These are phyloP conservation scores for Starmerella stigmatis DNA, from an alignment of 805 yeast species.

Conservation along the genomic window DNA sequence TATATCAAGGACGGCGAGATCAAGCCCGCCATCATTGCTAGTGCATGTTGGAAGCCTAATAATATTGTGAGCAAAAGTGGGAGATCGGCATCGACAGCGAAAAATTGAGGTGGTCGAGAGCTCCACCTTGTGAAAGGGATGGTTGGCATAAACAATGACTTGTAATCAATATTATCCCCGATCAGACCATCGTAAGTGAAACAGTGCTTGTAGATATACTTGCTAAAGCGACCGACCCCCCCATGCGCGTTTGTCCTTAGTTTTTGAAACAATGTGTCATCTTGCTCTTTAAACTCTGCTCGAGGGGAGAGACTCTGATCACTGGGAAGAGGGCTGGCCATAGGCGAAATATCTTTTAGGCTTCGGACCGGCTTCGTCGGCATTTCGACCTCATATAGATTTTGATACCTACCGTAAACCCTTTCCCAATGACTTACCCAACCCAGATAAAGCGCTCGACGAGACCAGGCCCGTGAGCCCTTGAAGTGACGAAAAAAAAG, in stretches of 20 bases:
- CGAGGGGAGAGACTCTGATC: too few relatives aligned
- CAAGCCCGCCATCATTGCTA: conserved; percentile 88
- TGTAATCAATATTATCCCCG: conserved; percentile 86
- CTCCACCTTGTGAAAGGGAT: conserved; percentile 53
- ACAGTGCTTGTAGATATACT: conserved; percentile 26
- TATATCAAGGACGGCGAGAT: conserved; percentile 75
- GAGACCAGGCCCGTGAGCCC: too few relatives aligned
- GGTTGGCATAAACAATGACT: conserved; percentile 66
- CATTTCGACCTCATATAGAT: too few relatives aligned
- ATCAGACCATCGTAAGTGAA: conserved; percentile 70
- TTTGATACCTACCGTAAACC: too few relatives aligned
- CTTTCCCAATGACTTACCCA: too few relatives aligned
- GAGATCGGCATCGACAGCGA: conserved; percentile 67
- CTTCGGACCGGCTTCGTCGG: too few relatives aligned
- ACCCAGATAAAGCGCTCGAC: too few relatives aligned
- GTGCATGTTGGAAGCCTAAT: conserved; percentile 76
- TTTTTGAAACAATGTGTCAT: conserved; percentile 9
- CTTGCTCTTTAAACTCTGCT: too few relatives aligned
- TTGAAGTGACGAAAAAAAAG: too few relatives aligned
- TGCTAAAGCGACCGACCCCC: not conserved
- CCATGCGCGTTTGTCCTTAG: not conserved
- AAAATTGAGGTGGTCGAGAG: conserved; percentile 57
- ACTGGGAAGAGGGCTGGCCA: too few relatives aligned
- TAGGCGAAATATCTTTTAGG: not conserved
- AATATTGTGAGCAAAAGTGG: conserved; percentile 69